phyloP scores from a whole-genome alignment of 2,329 filamentous ascomycete genomes.

The Fusarium verrucosum region DNA sequence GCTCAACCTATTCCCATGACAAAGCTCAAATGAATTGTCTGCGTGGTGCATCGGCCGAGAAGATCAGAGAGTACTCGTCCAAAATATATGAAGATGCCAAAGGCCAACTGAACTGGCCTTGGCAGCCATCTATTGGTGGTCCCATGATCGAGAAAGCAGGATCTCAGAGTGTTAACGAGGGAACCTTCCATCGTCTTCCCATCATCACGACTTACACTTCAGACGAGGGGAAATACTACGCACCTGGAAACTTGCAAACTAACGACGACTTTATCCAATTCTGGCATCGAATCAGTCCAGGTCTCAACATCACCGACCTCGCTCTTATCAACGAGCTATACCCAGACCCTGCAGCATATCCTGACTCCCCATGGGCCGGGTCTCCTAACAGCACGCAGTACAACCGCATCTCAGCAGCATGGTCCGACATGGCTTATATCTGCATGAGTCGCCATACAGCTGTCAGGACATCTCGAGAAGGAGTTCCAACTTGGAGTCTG shows the following conservation, averaged over 20 bases:
- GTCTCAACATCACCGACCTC: conserved; percentile 1
- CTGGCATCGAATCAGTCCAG: conserved; percentile 2
- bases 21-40: conserved; percentile 2
- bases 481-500: conserved; percentile 5
- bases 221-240: conserved; percentile 10
- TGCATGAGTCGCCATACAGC: conserved; percentile 7
- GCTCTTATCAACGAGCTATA: conserved; percentile 8
- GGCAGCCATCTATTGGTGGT: conserved; percentile 10
- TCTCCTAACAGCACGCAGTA: conserved; percentile 11
- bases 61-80: not conserved
- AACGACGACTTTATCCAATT: conserved; percentile 19
- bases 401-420: conserved; percentile 13
- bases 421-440: conserved; percentile 17
- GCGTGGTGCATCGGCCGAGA: not conserved
- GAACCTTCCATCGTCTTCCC: conserved; percentile 1
- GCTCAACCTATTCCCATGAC: not conserved
- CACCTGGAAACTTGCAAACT: not conserved
- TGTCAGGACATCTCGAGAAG: not conserved
- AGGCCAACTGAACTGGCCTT: conserved; percentile 11
- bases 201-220: conserved; percentile 7
- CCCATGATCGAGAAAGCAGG: not conserved
- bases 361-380: conserved; percentile 4
- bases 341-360: not conserved
- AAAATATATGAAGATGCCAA: conserved; percentile 6
- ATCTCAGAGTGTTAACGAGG: not conserved